These are phyloP conservation scores for Penicillium dipodomyicola DNA, from an alignment of 495 filamentous ascomycete species.

Conservation along the genomic window DNA sequence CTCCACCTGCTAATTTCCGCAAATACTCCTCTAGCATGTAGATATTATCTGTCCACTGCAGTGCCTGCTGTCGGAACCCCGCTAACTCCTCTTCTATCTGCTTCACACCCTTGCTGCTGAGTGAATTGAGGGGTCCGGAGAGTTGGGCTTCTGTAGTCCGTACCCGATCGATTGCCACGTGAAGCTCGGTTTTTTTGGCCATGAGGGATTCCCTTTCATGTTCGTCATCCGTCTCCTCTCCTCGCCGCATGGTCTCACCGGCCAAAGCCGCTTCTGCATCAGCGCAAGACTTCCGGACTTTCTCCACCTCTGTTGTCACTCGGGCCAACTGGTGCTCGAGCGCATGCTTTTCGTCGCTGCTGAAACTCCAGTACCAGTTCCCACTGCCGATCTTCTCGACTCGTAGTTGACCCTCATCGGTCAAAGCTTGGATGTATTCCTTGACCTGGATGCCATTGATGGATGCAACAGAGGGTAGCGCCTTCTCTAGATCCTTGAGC, in stretches of 20 bases:
- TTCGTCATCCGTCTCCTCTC: constrained; percentile 24
- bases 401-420: constrained; percentile 62
- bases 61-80: constrained; percentile 46
- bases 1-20: constrained; percentile 46
- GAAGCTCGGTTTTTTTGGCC: constrained; percentile 25
- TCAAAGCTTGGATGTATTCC: constrained; percentile 63
- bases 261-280: constrained; percentile 25
- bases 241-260: constrained; percentile 20
- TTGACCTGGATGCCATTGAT: constrained; percentile 70
- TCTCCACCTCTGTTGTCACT: constrained; percentile 55
- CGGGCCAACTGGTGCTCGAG: constrained; percentile 48
- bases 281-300: constrained; percentile 34
- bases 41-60: constrained; percentile 63
- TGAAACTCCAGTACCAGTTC: constrained; percentile 82
- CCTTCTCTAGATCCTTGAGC: constrained; percentile 74
- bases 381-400: constrained; percentile 79
- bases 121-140: constrained; percentile 35
- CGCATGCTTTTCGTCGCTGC: constrained; percentile 57
- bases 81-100: constrained; percentile 50
- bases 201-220: constrained; percentile 26
- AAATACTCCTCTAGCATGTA: constrained; percentile 62
- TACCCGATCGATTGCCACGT: constrained; percentile 28
- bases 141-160: constrained; percentile 16
- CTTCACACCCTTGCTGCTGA: constrained; percentile 50
- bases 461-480: constrained; percentile 61